phyloP scores from a whole-genome alignment of 257 asterid genomes.

The Scutellaria minor region DNA sequence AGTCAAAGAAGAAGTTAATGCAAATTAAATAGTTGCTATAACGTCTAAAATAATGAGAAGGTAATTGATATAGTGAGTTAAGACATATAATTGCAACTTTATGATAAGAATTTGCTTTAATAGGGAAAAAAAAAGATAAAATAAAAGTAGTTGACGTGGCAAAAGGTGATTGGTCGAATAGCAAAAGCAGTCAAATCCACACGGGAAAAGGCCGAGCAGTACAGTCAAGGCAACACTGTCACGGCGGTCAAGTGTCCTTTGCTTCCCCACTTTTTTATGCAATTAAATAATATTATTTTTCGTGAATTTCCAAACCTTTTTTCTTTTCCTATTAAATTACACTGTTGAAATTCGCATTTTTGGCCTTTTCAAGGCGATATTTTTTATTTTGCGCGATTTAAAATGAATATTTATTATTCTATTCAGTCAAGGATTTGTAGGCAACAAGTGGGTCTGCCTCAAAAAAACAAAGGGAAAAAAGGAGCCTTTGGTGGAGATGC shows the following conservation, averaged over 20 bases:
- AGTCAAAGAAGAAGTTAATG: no score
- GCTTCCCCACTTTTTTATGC: slow-evolving; percentile 35
- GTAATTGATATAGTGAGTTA: background rate
- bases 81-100: slow-evolving; percentile 7
- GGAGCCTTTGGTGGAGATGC: slow-evolving; percentile 45
- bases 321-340: slow-evolving; percentile 5
- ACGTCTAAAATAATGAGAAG: background rate
- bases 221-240: slow-evolving; percentile 52
- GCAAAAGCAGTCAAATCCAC: slow-evolving; percentile 46
- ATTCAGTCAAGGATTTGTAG: slow-evolving; percentile 35
- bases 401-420: slow-evolving; percentile 34
- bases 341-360: slow-evolving; percentile 47
- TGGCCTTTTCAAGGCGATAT: slow-evolving; percentile 46
- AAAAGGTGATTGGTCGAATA: slow-evolving; percentile 23
- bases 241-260: slow-evolving; percentile 46
- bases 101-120: slow-evolving; percentile 11
- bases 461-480: slow-evolving; percentile 29
- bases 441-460: slow-evolving; percentile 40
- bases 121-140: background rate
- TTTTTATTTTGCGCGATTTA: slow-evolving; percentile 1
- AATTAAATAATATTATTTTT: background rate
- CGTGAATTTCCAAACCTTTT: slow-evolving; percentile 21
- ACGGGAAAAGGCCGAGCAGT: slow-evolving; percentile 40
- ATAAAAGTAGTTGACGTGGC: slow-evolving; percentile 31
- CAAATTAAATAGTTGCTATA: background rate